Base-by-base conservation (phyloP, 768 basidiomycete species). In the Boletus rex-veris region DNA sequence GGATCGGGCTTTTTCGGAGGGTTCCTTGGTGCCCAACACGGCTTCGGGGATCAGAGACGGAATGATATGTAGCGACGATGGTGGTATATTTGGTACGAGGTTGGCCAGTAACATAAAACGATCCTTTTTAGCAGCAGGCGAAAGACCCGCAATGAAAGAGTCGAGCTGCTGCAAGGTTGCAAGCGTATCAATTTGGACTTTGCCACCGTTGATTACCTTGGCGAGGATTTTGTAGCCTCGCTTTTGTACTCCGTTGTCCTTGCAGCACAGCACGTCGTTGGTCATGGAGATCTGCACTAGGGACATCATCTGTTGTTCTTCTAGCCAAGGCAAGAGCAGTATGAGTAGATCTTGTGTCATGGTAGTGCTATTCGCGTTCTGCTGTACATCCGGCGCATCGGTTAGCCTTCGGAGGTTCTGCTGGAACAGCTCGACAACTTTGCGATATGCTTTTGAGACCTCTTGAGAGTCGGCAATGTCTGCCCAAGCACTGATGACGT, bases 1-100 rank as follows among this genome's bases (percentile, higher is more conserved):
- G 47, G 78, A 79, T 45, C 97, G 80, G 0, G 94, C 86, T 64
- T 91, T 93, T 68, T 94, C 93, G 33, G 96, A 96, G 4, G 94
- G 91, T 67, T 99, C 96, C 69, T 99, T 99, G 12, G 95, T 98
- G 2, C 91, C 93, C 26, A 99, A 74, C 9, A 98, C 90, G 14
- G 90, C 91, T 73, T 99, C 97, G 4, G 96, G 92, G 43, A 98
- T 87, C 21, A 98, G 75, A 2, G 87, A 85, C 2, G 93, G 90
- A 45, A 99, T 85, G 45, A 96, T 72, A 60, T 97, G 90, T 60
- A 98, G 72, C 18, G 84, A 78, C 6, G 83, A 80, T 1, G 85
- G 70, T 0, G 91, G 85, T 31, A 98, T 78, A 21, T 71, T 69
- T 9, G 82, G 78, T 30, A 98, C 76, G 40, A 98, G 77, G 1